These are phyloP conservation scores for Cryptococcus floricola DNA, from an alignment of 1,284 basidiomycete genomes.

Conservation along the genomic window DNA sequence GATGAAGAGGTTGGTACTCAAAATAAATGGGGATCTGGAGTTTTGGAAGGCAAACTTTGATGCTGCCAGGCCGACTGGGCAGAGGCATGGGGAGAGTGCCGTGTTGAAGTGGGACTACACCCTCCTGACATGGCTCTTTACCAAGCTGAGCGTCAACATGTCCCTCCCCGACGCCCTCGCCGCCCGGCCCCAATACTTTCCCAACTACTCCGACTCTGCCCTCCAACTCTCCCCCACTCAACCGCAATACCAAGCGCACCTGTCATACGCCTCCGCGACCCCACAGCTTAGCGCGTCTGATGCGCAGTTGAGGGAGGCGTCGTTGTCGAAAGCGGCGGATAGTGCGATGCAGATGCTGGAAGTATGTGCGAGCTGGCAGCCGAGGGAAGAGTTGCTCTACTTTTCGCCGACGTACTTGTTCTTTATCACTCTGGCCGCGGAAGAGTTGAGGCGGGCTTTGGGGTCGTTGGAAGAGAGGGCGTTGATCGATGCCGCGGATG, in stretches of 20 bases:
- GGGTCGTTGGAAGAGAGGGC: not conserved
- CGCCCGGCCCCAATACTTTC: not conserved
- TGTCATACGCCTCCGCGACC: slow-evolving; percentile 58
- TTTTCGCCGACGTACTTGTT: slow-evolving; percentile 31
- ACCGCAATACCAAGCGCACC: not conserved
- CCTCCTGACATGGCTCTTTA: slow-evolving; percentile 33
- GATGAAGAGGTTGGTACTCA: slow-evolving; percentile 17
- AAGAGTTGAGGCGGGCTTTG: slow-evolving; percentile 2
- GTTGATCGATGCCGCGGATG: not conserved
- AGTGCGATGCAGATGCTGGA: slow-evolving; percentile 30
- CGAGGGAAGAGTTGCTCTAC: slow-evolving; percentile 20
- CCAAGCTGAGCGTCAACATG: slow-evolving; percentile 30
- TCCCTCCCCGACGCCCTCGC: slow-evolving; percentile 23
- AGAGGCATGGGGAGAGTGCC: not conserved
- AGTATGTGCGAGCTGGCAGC: slow-evolving; percentile 26
- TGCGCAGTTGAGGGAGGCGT: slow-evolving; percentile 1
- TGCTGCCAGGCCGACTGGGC: not conserved
- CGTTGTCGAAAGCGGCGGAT: slow-evolving; percentile 13
- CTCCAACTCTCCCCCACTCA: not conserved
- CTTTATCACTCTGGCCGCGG: slow-evolving; percentile 13
- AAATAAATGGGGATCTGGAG: slow-evolving; percentile 25
- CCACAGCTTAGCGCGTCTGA: slow-evolving; percentile 56
- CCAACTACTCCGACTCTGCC: not conserved
- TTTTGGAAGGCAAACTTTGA: slow-evolving; percentile 27
- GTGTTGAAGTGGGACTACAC: slow-evolving; percentile 10